Base-by-base conservation (phyloP, 148 eudicot species). In the Euryodendron excelsum region DNA sequence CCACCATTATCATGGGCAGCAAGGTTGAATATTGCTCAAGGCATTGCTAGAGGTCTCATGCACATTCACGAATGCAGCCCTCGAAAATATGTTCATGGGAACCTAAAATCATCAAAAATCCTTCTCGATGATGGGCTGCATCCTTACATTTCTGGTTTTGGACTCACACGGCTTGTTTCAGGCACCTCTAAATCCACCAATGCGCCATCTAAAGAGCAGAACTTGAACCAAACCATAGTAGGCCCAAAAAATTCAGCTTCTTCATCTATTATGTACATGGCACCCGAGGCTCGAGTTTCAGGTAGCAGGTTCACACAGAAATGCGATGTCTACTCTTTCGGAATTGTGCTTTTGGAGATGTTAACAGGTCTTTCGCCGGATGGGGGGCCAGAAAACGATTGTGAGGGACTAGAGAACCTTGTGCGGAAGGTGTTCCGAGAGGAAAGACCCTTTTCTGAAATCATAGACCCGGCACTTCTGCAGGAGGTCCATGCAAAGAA, bases 41-140 rank as follows among this genome's bases (percentile, higher is more conserved):
- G 94, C 31, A 69, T 83, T 21, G 94, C 97, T 15, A 87, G 89
- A 82, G 97, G 90, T 79, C 86, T 95, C n/a, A 73, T 64, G 71
- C 92, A 95, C 88, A 93, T 95, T 66, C 98, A 95, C n/a, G 99
- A 95, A 21, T 93, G 92, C 88, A 89, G 88, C 84, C 97, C 96
- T 0, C 82, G 83, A 58, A 95, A 93, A 71, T 87, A 90, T 36
- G 78, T 88, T 59, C 99, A 95, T 18, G 94, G 96, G 5, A 91
- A 89, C 87, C 80, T 95, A 55, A 95, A 91, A 84, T 89, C 98
- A 28, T 93, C 99, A 12, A 93, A 95, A 85, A 83, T 95, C 78
- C 94, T 95, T 47, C 98, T 95, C 0, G 94, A 95, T 36, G 93
- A 93, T n/a, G 89, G 93, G 69, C 83, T 91, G 34, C 84, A 82